Base-by-base conservation (phyloP, 805 yeast species). In the Wickerhamiella lipophila region DNA sequence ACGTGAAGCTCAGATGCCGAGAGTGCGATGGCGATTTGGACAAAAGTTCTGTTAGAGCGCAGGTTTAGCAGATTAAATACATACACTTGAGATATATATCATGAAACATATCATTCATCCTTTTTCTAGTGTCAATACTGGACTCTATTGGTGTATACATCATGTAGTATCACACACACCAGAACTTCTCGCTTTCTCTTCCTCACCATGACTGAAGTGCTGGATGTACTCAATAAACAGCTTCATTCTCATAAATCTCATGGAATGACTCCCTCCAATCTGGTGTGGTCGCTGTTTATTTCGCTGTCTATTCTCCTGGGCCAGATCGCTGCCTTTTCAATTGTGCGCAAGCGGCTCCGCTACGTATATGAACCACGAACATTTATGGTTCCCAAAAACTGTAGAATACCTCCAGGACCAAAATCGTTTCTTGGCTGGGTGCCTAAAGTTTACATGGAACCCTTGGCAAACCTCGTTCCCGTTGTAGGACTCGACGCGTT, bases 401-500 rank as follows among this genome's bases (percentile, higher is more conserved):
- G 65, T 49, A 64, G 70, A 51, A 66, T 67, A 4, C 48, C 52
- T 1, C 44, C 52, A 0, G 47, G 59, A 4, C 48, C 58, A 1
- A 58, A 64, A 12, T 73, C 75, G 0, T 62, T 74, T n/a, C 68
- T 79, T 25, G 68, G 69, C 3, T 83, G 89, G 89, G 52, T 80
- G 1, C 40, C 56, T 3, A 73, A 76, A 0, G 66, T 74, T 0
- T 48, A 75, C 25, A 52, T 58, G 7, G 59, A 63, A 18, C 68
- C 70, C 1, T 64, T 75, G 4, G 66, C 68, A 7, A 64, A 67
- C 25, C 79, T 76, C 55, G 58, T 70, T 23, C 62, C 67, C 1
- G 38, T 49, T 5, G 64, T 73, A 52, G 94, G 95, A 0, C 60
- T 83, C 6, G 95, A 86, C 61, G 78, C 87, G 0, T 84, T 81